These are phyloP conservation scores for Hanseniaspora nectarophila DNA, from an alignment of 805 yeast species.

Conservation along the genomic window DNA sequence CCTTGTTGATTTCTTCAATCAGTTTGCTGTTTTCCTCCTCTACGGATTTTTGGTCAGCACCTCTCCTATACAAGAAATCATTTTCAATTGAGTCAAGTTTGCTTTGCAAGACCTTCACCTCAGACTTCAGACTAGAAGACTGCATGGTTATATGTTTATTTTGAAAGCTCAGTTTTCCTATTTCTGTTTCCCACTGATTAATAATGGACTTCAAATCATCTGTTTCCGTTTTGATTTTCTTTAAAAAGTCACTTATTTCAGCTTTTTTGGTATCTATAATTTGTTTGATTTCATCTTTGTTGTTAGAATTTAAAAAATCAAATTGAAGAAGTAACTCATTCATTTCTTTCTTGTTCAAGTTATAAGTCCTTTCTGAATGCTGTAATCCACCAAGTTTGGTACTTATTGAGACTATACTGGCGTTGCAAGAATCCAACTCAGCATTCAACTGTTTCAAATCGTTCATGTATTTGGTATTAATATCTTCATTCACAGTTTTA, in stretches of 20 bases:
- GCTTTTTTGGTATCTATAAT: slow-evolving; percentile 36
- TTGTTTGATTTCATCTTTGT: slow-evolving; percentile 43
- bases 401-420: slow-evolving; percentile 22
- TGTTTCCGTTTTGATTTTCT: not conserved
- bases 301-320: not conserved
- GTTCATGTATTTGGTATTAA: not conserved
- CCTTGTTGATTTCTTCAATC: not conserved
- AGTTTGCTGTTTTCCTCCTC: slow-evolving; percentile 23
- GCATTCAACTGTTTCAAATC: slow-evolving; percentile 16
- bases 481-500: not conserved
- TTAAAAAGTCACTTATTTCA: not conserved
- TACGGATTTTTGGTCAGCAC: slow-evolving; percentile 36
- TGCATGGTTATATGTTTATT: slow-evolving; percentile 35
- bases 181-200: slow-evolving; percentile 34
- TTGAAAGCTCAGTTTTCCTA: slow-evolving; percentile 29
- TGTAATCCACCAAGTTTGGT: slow-evolving; percentile 36
- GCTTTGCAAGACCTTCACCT: slow-evolving; percentile 30
- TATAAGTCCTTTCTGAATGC: slow-evolving; percentile 23
- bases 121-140: slow-evolving; percentile 24
- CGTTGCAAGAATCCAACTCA: slow-evolving; percentile 16
- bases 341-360: slow-evolving; percentile 16
- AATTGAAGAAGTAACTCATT: not conserved
- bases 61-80: slow-evolving; percentile 27
- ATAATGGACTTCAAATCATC: not conserved
- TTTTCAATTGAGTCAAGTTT: slow-evolving; percentile 31